Evolutionary conservation across 306 rosid genomes (phyloP), one percentile per base, ranked within the genome.

Genomic region (Leucaena leucocephala): DNA sequence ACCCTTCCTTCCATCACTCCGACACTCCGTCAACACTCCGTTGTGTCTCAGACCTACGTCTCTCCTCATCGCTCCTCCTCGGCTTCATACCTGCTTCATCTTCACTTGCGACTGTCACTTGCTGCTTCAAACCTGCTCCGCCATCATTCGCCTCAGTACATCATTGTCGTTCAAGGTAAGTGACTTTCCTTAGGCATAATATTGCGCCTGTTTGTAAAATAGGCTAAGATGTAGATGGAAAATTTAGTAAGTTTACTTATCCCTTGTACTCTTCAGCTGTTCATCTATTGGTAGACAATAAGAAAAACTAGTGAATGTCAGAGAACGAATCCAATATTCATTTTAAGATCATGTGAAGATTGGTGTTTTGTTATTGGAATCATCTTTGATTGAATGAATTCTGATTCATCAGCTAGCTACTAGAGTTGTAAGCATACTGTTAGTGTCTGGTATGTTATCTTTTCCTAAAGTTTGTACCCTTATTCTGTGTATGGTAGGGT

Each of bases 391-490:
- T 68, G 80, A 61, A 65, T 75, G 84, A 67, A 72, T 86, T 87
- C n/a, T n/a, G 83, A 86, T 83, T 35, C 55, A 35, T 83, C 74
- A 72, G 80, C 87, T 76, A 34, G n/a, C n/a, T n/a, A n/a, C 81
- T 86, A 77, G 90, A 72, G 86, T 83, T 50, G 75, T 86, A 59
- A 79, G 81, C 73, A 27, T 79, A n/a, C 84, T 79, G 83, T 77
- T 35, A 82, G 55, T 80, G n/a, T n/a, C 91, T 96, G 94, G 99
- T 96, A 91, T 78, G 94, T 87, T 74, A 77, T 86, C 0, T 27
- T 80, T 63, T 52, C n/a, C 62, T 68, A 40, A 58, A 17, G 27
- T 44, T 65, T 19, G 63, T 62, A 33, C 12, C 16, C 64, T 67
- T 52, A 61, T 40, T 67, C 64, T 52, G 66, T 82, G 38, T 39